Evolutionary conservation across 768 basidiomycete species (phyloP).

Genomic region (Rhodotorula kratochvilovae): DNA sequence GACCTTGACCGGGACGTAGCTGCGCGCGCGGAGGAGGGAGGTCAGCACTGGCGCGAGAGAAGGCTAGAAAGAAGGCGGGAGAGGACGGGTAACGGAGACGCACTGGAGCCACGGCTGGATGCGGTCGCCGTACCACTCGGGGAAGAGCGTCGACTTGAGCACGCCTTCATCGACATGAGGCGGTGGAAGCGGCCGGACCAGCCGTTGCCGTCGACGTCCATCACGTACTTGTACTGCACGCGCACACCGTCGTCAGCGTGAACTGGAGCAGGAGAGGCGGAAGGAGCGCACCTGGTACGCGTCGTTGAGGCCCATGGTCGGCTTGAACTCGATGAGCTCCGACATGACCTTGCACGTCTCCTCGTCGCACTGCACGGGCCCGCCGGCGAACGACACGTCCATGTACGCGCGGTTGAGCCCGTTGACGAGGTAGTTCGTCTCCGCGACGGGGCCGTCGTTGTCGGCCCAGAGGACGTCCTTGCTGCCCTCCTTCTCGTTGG

Average conservation of each 20-base stretch:
- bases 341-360: constrained; percentile 42
- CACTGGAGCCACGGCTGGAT: constrained; percentile 73
- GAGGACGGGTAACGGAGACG: too few relatives aligned
- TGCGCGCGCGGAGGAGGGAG: not conserved
- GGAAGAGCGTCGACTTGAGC: constrained; percentile 83
- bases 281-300: constrained; percentile 30
- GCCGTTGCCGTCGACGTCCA: constrained; percentile 92
- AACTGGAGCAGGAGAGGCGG: constrained; percentile 52
- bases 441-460: constrained; percentile 55
- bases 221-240: constrained; percentile 72
- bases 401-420: constrained; percentile 71
- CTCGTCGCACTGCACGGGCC: constrained; percentile 64
- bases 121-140: constrained; percentile 86
- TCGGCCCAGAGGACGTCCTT: constrained; percentile 48
- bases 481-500: constrained; percentile 35
- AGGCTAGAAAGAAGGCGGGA: too few relatives aligned
- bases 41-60: not conserved
- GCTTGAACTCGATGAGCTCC: constrained; percentile 42
- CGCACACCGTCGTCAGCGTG: constrained; percentile 52
- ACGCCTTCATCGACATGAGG: constrained; percentile 75
- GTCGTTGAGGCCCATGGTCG: constrained; percentile 41
- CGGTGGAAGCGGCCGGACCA: constrained; percentile 64
- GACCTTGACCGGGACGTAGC: constrained; percentile 16
- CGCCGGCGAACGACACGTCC: constrained; percentile 81
- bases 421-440: constrained; percentile 15